Evolutionary conservation across 768 basidiomycete species (phyloP), one percentile per base, ranked within the genome.

Genomic region (Pleurotus eryngii): DNA sequence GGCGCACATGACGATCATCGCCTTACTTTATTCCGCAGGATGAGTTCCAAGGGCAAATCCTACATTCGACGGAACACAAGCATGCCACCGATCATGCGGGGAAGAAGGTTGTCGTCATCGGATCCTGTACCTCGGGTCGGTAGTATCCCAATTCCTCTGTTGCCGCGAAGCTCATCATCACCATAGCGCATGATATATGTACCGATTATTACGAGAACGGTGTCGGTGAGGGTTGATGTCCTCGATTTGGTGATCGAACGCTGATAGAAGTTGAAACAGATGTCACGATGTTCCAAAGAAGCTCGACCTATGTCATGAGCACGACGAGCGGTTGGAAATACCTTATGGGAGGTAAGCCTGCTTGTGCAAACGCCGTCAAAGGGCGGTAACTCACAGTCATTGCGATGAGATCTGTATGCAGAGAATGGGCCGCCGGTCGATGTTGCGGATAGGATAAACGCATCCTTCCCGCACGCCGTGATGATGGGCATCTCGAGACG

Each of bases 101-200:
- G 6, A 86, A 87, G 70, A 86, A 81, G 63, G 86, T 80, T 7
- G 68, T 85, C 3, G 72, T 87, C 18, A 71, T 89, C 15, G 87
- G 87, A 11, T 76, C 86, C 14, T 83, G 83, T 51, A 84, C 78
- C 49, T 85, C 86, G 17, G 74, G 76, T 75, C 42, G 24, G 63
- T 40, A 3, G 30, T 5, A 59, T 22, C 14, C 12, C 17, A 35
- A 7, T 17, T 45, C 14, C 3, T 27, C 2, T 24, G 17, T 50
- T 6, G 18, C 30, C 30, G 9, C 8, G 30, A 14, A n/a, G 4
- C 18, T 38, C 38, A 15, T n/a, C 37, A 14, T 46, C 30, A 15
- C 11, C 24, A 43, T 55, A 80, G 78, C 72, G 4, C 78, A 79
- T 56, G 79, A 81, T 63, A 72, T 81, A 20, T 72, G 72, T 11